These are phyloP conservation scores for Colletotrichum tropicale DNA, from an alignment of 2,329 filamentous ascomycete species.

Conservation along the genomic window DNA sequence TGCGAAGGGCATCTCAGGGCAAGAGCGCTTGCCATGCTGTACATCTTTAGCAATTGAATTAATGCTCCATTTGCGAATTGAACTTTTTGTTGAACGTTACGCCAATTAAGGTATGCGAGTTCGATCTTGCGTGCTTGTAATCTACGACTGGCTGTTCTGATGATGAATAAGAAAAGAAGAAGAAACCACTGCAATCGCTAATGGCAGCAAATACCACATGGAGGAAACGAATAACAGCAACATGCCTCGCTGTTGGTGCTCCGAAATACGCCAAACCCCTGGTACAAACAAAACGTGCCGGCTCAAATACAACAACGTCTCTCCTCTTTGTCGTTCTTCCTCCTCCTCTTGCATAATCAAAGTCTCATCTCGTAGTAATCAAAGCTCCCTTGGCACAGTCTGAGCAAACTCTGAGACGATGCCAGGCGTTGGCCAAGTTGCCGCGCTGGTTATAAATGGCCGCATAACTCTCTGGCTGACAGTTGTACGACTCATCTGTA, in stretches of 20 bases:
- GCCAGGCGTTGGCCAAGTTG: constrained; percentile 72
- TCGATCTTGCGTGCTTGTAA: no score
- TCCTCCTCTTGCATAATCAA: not conserved
- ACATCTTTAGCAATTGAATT: constrained; percentile 8
- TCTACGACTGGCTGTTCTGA: not conserved
- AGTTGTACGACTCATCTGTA: constrained; percentile 69
- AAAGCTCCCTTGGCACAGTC: constrained; percentile 25
- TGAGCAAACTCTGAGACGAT: constrained; percentile 52
- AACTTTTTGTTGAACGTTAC: not conserved
- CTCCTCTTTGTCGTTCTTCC: not conserved
- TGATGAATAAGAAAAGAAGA: not conserved
- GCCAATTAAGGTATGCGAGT: not conserved
- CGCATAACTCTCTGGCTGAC: constrained; percentile 65
- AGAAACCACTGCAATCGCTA: not conserved
- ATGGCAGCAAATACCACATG: not conserved
- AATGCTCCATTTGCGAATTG: not conserved
- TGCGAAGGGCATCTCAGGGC: not conserved
- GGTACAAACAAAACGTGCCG: not conserved
- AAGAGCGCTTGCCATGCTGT: not conserved
- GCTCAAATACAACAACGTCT: not conserved
- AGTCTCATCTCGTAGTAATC: not conserved
- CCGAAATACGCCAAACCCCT: not conserved
- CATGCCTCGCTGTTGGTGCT: not conserved
- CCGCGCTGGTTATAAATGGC: constrained; percentile 68
- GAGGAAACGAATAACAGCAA: not conserved